Evolutionary conservation across 192 early-diverging fungal genomes (phyloP).

Genomic region (Mortierella claussenii): DNA sequence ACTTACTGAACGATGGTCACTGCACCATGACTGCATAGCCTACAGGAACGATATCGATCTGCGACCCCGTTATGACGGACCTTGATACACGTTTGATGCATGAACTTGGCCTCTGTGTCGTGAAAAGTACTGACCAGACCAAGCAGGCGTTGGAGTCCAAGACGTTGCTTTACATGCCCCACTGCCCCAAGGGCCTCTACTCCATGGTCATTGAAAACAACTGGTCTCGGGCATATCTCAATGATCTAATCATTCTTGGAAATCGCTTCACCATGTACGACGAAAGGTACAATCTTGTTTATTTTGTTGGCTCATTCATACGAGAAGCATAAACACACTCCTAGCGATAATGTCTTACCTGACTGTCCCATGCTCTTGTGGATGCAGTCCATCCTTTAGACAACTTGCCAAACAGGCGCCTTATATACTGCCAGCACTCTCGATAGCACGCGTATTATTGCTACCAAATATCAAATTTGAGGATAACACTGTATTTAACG

Average conservation of each 20-base stretch:
- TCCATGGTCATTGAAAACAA: slow-evolving; percentile 49
- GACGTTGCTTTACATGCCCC: slow-evolving; percentile 57
- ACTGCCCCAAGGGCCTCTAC: slow-evolving; percentile 57
- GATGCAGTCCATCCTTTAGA: slow-evolving; percentile 32
- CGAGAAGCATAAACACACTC: too few relatives aligned
- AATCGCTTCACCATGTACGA: slow-evolving; percentile 57
- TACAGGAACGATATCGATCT: slow-evolving; percentile 23
- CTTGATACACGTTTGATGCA: slow-evolving; percentile 23
- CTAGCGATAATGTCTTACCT: not conserved
- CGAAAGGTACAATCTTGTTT: slow-evolving; percentile 36
- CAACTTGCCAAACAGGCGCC: slow-evolving; percentile 38
- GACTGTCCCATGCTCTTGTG: not conserved
- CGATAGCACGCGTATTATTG: slow-evolving; percentile 16
- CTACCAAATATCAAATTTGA: slow-evolving; percentile 40
- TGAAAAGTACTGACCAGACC: slow-evolving; percentile 22
- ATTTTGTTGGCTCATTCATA: too few relatives aligned
- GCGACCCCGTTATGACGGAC: slow-evolving; percentile 39
- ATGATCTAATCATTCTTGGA: slow-evolving; percentile 45
- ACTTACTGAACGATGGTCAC: not conserved
- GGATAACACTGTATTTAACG: slow-evolving; percentile 43
- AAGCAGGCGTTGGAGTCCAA: slow-evolving; percentile 10
- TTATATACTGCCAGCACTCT: slow-evolving; percentile 36
- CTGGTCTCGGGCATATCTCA: slow-evolving; percentile 36
- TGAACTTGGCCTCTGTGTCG: slow-evolving; percentile 17
- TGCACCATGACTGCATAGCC: slow-evolving; percentile 10